Conservation (phyloP, 2,329 filamentous ascomycete species). For the Fusarium sp. region DNA sequence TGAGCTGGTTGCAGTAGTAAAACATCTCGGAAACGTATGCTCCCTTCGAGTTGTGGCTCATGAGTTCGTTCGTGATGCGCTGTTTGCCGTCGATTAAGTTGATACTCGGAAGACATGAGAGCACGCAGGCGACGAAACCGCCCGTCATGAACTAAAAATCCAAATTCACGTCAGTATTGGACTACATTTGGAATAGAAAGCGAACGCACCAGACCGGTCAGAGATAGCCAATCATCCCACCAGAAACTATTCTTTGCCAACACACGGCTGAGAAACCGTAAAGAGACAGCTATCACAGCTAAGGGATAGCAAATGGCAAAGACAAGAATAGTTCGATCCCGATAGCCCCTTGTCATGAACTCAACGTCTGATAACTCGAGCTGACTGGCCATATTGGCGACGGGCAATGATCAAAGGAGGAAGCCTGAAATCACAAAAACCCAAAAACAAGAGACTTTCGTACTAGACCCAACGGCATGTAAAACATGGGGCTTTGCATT, state of each 20-base stretch:
- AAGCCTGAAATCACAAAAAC: not conserved
- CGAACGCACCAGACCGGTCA: not conserved
- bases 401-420: not conserved
- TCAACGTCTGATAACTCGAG: slow-evolving; percentile 12
- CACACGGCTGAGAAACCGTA: slow-evolving; percentile 6
- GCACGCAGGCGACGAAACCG: not conserved
- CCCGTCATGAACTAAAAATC: slow-evolving; percentile 1
- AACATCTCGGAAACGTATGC: not conserved
- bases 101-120: slow-evolving; percentile 1
- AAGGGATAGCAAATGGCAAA: slow-evolving; percentile 11
- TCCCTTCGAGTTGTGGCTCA: not conserved
- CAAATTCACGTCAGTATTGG: not conserved
- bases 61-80: not conserved
- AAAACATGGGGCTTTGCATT: not conserved
- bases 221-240: slow-evolving; percentile 20
- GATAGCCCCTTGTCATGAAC: slow-evolving; percentile 10
- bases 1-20: not conserved
- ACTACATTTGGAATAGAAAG: not conserved
- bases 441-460: not conserved
- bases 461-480: not conserved
- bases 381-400: not conserved
- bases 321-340: slow-evolving; percentile 10
- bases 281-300: not conserved
- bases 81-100: not conserved
- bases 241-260: slow-evolving; percentile 2